Evolutionary conservation across 1,284 basidiomycete species (phyloP), one percentile per base, ranked within the genome.

Genomic region (Termitomyces sp.): DNA sequence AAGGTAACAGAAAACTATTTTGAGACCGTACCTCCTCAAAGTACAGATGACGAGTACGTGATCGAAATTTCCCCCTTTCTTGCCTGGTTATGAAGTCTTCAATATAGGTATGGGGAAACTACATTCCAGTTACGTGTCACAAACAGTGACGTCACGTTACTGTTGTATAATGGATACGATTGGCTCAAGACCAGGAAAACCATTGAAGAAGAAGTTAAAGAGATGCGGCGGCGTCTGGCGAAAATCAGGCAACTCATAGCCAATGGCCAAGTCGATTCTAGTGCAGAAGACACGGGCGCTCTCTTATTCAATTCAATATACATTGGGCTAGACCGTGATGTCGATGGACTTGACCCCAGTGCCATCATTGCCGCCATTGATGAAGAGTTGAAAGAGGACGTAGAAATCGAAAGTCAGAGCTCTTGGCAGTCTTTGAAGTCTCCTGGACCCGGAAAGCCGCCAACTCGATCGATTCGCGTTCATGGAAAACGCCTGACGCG

Each of bases 241-340:
- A 93, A 91, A 69, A 97, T 99, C 63, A 80, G 90, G 48, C 96
- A 99, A 68, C 77, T 99, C 2, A 83, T 99, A n/a, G 92, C 95
- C 0, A 87, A 78, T 40, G 97, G 96, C 2, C 96, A 98, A 66
- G 80, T 81, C 3, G 92, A 97, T 61, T 83, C 90, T 24, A 81
- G 77, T 43, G 76, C 88, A 18, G 93, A 95, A 61, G 83, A 88
- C 43, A 86, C 87, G 4, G 85, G 83, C 54, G 75, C 91, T 3
- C 77, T 88, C 9, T 78, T 98, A 5, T 96, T 95, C 75, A 96
- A 97, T 64, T 97, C 95, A 0, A 81, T 98, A 21, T 92, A 94
- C 63, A 86, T 97, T 50, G 93, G 93, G 18, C 72, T 95, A 8
- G 83, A 85, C 44, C 79, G 81, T 62, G 86, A 87, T 53, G 70